Percentiles rank a stretch among this genome's conserved stretches.
Evolutionary conservation across 2,329 filamentous ascomycete species (phyloP).

Genomic region (Apiospora koreana): DNA sequence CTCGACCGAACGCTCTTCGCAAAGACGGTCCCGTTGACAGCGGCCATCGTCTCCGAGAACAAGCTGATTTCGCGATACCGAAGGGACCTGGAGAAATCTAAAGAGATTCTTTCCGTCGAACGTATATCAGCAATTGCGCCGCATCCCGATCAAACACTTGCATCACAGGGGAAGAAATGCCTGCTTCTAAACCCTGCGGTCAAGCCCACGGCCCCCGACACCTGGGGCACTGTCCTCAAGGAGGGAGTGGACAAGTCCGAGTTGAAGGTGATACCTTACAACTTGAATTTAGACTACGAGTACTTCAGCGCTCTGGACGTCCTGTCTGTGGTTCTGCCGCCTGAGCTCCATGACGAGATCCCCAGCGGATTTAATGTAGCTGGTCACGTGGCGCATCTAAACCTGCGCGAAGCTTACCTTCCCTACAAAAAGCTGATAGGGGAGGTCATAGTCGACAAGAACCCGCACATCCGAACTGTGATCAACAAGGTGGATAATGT

Average conservation of each 20-base stretch:
- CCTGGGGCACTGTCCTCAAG: conserved; percentile 72
- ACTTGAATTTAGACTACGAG: conserved; percentile 76
- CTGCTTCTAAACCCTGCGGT: conserved; percentile 60
- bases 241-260: conserved; percentile 70
- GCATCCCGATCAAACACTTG: conserved; percentile 59
- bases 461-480: conserved; percentile 77
- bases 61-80: conserved; percentile 74
- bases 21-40: conserved; percentile 73
- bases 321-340: conserved; percentile 77
- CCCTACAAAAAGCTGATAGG: conserved; percentile 88
- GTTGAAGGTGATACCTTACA: conserved; percentile 72
- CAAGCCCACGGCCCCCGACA: conserved; percentile 62
- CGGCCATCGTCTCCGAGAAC: conserved; percentile 74
- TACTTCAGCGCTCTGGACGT: conserved; percentile 69
- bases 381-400: conserved; percentile 91
- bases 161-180: conserved; percentile 60
- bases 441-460: conserved; percentile 87
- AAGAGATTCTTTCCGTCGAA: conserved; percentile 66
- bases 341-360: conserved; percentile 76
- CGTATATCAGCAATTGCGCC: conserved; percentile 63
- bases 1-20: conserved; percentile 85
- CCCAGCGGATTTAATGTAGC: conserved; percentile 86
- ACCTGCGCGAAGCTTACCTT: conserved; percentile 79
- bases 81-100: conserved; percentile 63
- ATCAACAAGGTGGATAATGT: conserved; percentile 96